Base-by-base conservation (phyloP, 129 eudicot genomes). In the Flaveria brownii region DNA sequence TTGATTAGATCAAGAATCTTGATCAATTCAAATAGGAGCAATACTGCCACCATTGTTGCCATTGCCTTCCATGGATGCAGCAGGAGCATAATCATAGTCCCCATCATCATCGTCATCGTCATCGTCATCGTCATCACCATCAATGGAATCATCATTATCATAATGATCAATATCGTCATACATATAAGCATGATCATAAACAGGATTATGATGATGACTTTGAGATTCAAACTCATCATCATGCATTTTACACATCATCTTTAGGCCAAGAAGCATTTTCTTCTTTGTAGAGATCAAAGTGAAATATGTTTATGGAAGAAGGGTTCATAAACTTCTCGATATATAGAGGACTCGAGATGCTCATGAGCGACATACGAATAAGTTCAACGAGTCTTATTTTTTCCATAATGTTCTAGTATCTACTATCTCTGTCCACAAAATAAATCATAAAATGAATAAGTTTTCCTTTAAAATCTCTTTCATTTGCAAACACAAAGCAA, bases 41-140 rank as follows among this genome's bases (percentile, higher is more conserved):
- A 55, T 55, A 46, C 33, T 23, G 1, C 28, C 59, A 51, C 20
- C 70, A 16, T 56, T n/a, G 28, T 36, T 71, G 52, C 6, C 70
- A 63, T 63, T 68, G 7, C 13, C 86, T 52, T 83, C 83, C 73
- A 74, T 78, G 76, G 80, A 78, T 64, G 88, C 88, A 85, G 85
- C 85, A n/a, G 89, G 86, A 12, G 84, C 86, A 30, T 63, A 85
- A 76, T 85, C 86, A 26, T 73, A 82, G 73, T 82, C 78, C 1
- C 84, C 82, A 59, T 85, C 86, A 54, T 81, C 83, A 20, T 54
- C 76, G 2, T 76, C 82, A 15, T 85, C 84, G 47, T 81, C 83
- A 20, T 54, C 76, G 2, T 76, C 82, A 15, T 85, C 84, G 47
- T 82, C 84, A 12, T 70, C 88, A 30, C 17, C 85, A 12, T 70